A percentile compares a stretch with the other conserved stretches of the same genome.
phyloP scores from a whole-genome alignment of 2,329 filamentous ascomycete species.

The Cladosporium phlei region DNA sequence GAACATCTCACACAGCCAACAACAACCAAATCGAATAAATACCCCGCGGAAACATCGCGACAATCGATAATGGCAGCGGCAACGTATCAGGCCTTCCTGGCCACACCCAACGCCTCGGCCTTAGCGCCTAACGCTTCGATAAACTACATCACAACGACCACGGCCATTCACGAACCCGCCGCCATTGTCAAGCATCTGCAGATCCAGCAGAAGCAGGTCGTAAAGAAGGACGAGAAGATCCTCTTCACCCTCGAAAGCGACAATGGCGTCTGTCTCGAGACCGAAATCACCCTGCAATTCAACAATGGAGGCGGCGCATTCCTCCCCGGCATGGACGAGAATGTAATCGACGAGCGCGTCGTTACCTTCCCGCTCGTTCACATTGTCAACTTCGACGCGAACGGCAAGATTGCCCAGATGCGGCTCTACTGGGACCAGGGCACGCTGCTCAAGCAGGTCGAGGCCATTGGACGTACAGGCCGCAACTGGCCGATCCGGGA shows the following conservation, averaged over 20 bases:
- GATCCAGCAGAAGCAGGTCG: conserved; percentile 66
- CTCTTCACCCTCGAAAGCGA: conserved; percentile 68
- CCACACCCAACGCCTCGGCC: conserved; percentile 37
- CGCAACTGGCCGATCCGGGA: conserved; percentile 95
- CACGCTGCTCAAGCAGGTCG: conserved; percentile 84
- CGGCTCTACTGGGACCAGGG: conserved; percentile 94
- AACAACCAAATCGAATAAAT: not conserved
- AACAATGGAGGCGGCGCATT: conserved; percentile 75
- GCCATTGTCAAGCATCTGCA: conserved; percentile 80
- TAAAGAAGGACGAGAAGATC: conserved; percentile 75
- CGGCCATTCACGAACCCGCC: conserved; percentile 62
- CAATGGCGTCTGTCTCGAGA: conserved; percentile 67
- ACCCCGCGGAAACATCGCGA: conserved; percentile 13
- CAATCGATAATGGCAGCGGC: conserved; percentile 32
- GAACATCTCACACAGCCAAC: not conserved
- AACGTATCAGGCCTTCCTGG: conserved; percentile 44
- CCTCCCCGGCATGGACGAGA: conserved; percentile 85
- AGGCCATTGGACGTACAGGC: conserved; percentile 84
- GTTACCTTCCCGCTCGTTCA: conserved; percentile 83
- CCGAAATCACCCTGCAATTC: conserved; percentile 81
- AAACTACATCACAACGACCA: conserved; percentile 88
- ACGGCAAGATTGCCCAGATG: conserved; percentile 78
- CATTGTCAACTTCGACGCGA: conserved; percentile 74
- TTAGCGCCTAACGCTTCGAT: conserved; percentile 44
- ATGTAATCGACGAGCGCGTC: conserved; percentile 79